Conservation (phyloP, 2,329 filamentous ascomycete genomes). For the Parastagonospora nodorum region DNA sequence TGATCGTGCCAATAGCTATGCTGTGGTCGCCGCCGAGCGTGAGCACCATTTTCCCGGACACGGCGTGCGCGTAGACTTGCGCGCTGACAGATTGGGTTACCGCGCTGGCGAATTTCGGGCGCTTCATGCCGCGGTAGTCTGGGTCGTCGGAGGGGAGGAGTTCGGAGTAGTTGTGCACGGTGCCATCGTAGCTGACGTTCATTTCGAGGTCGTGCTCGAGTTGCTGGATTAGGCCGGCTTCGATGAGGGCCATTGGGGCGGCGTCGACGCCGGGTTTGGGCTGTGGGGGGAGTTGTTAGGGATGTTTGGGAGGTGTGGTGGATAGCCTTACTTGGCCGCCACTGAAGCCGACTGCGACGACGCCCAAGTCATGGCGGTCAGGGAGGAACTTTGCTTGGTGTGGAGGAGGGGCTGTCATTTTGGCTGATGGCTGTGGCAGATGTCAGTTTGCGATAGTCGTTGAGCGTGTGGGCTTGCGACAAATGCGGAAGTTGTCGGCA, state of each 20-base stretch:
- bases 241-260: slow-evolving; percentile 85
- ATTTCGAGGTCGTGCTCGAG: slow-evolving; percentile 86
- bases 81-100: slow-evolving; percentile 79
- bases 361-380: slow-evolving; percentile 77
- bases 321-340: slow-evolving; percentile 78
- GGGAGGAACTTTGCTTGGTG: slow-evolving; percentile 77
- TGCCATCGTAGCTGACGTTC: slow-evolving; percentile 80
- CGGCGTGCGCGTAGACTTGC: slow-evolving; percentile 87
- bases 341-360: slow-evolving; percentile 95
- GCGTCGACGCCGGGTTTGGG: slow-evolving; percentile 91
- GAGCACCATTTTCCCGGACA: slow-evolving; percentile 81
- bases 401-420: slow-evolving; percentile 62
- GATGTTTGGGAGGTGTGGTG: slow-evolving; percentile 4
- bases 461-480: background rate
- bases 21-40: slow-evolving; percentile 96
- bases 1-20: slow-evolving; percentile 92
- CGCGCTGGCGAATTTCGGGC: slow-evolving; percentile 81
- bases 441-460: slow-evolving; percentile 1
- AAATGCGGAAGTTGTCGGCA: background rate
- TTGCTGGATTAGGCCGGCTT: slow-evolving; percentile 83
- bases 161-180: slow-evolving; percentile 81
- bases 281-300: slow-evolving; percentile 50
- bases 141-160: slow-evolving; percentile 74
- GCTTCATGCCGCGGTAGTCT: slow-evolving; percentile 91
- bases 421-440: slow-evolving; percentile 5